Base-by-base conservation (phyloP, 768 basidiomycete genomes). In the Termitomyces sp. region DNA sequence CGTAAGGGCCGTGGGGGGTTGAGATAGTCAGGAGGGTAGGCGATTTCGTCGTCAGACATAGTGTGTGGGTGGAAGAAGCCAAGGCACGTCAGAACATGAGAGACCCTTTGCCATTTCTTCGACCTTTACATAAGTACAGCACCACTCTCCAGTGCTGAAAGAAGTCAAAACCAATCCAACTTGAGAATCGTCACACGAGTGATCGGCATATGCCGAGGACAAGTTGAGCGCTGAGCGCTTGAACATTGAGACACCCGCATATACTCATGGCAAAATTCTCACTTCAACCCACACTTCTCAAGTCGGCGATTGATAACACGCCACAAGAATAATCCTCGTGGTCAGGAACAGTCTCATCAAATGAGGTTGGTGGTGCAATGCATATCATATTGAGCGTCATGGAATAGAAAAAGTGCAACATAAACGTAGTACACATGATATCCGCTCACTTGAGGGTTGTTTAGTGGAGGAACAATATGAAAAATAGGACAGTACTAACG, bases 401-500 rank as follows among this genome's bases (percentile, higher is more conserved):
- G 56, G 42, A 54, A 39, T 42, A 58, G 47, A 61, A 56, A 45
- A 46, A 45, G 54, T 57, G 63, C 60, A 55, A 63, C 59, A 65
- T 62, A 62, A 46, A 58, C 58, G 60, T 66, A 63, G 63, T 62
- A 66, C 58, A 58, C 54, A 36, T 33, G 59, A 34, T 33, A 53
- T 41, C 60, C 57, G 57, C 61, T 69, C 58, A 69, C 68, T 69
- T 53, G 6, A 24, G 22, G n/a, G 27, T 22, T 30, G 34, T 2
- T 60, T 50, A 58, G 55, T 20, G 13, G 30, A 37, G 15, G 36
- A 39, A 54, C 7, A 20, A 27, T 4, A 16, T 2, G 11, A 22
- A 5, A 16, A 49, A 33, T 15, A 41, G 18, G 31, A 36, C 36
- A 50, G 20, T 16, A 90, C 92, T 68, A 75, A 94, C 92, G 86